A percentile compares a stretch with the other conserved stretches of the same genome.
These are phyloP conservation scores for Melampsora larici-populina DNA, from an alignment of 1,284 basidiomycete species.

Conservation along the genomic window DNA sequence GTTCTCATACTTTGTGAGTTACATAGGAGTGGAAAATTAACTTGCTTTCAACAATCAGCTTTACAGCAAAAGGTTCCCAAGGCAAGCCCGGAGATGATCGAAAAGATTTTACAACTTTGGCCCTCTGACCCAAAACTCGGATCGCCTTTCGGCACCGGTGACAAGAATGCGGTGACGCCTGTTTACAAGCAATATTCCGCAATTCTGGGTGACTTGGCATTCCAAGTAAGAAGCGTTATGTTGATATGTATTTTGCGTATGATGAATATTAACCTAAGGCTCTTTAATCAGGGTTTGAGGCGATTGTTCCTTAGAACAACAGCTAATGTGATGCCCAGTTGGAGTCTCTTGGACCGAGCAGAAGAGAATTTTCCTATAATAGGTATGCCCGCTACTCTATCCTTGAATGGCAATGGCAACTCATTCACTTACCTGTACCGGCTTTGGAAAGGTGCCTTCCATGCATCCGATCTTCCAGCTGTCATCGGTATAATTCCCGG, in stretches of 20 bases:
- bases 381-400: not conserved
- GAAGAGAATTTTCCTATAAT: conserved; percentile 8
- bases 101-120: conserved; percentile 28
- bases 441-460: conserved; percentile 19
- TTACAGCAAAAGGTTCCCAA: conserved; percentile 7
- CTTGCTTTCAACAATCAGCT: not conserved
- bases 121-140: conserved; percentile 25
- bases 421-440: too few relatives aligned
- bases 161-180: conserved; percentile 25
- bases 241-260: not conserved
- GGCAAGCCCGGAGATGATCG: conserved; percentile 11
- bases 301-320: conserved; percentile 8
- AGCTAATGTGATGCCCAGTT: conserved; percentile 10
- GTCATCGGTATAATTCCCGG: conserved; percentile 21
- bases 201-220: conserved; percentile 28
- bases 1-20: too few relatives aligned
- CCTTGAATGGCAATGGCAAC: not conserved
- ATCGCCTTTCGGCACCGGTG: conserved; percentile 25
- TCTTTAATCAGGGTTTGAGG: conserved; percentile 7
- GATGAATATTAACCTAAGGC: not conserved
- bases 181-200: conserved; percentile 37
- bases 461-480: conserved; percentile 24
- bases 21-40: too few relatives aligned
- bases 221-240: conserved; percentile 15
- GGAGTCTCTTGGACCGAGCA: conserved; percentile 35